Conservation (phyloP, 192 early-diverging fungal genomes). For the Entomortierella parvispora region DNA sequence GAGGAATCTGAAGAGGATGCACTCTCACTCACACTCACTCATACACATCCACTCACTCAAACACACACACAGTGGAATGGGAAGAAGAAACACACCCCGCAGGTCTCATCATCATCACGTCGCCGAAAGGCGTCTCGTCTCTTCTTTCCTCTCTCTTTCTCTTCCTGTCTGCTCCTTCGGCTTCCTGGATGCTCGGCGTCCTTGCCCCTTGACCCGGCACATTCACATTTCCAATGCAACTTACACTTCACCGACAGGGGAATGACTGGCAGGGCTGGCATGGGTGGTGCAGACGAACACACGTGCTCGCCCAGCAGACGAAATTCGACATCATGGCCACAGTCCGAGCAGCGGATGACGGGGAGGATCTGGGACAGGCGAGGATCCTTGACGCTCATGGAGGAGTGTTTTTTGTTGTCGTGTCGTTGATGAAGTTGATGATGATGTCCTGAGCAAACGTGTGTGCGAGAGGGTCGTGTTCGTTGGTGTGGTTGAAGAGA, state of each 20-base stretch:
- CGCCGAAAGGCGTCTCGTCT: too few relatives aligned
- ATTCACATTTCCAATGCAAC: background rate
- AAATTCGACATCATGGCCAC: constrained; percentile 65
- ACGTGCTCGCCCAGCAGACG: constrained; percentile 61
- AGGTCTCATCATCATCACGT: too few relatives aligned
- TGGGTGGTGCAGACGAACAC: constrained; percentile 59
- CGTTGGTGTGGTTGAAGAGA: too few relatives aligned
- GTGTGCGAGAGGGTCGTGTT: constrained; percentile 3
- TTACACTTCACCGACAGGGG: constrained; percentile 26
- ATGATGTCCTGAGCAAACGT: background rate
- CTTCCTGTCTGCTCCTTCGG: background rate
- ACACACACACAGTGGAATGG: too few relatives aligned
- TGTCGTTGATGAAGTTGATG: background rate
- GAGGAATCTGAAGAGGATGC: too few relatives aligned
- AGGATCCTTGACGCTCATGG: constrained; percentile 46
- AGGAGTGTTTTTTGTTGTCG: background rate
- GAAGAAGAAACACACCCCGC: too few relatives aligned
- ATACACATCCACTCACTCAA: too few relatives aligned
- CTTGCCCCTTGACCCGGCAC: too few relatives aligned
- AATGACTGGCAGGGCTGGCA: constrained; percentile 55
- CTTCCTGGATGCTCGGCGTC: too few relatives aligned
- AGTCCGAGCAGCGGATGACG: constrained; percentile 66
- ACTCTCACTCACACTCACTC: too few relatives aligned
- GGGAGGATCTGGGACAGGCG: constrained; percentile 67
- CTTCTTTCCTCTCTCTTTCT: background rate